Percentiles rank a stretch among this genome's conserved stretches.
phyloP scores from a whole-genome alignment of 371 early-diverging fungal genomes.

The Vairimorpha necatrix region DNA sequence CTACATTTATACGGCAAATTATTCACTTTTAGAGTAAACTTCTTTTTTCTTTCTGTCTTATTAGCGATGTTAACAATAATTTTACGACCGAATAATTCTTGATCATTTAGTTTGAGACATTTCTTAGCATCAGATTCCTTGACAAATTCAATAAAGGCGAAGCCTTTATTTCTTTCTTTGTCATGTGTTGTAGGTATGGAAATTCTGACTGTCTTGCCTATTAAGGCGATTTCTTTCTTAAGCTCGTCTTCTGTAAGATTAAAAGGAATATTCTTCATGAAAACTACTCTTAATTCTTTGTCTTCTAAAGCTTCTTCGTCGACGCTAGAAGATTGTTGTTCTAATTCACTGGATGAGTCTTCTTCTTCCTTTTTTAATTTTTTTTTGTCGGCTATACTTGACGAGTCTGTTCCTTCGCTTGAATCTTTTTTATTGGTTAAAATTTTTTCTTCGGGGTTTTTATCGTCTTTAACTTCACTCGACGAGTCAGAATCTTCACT shows the following conservation, averaged over 20 bases:
- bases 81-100: slow-evolving; percentile 49
- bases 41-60: slow-evolving; percentile 19
- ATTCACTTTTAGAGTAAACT: slow-evolving; percentile 58
- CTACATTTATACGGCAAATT: slow-evolving; percentile 48
- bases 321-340: slow-evolving; percentile 23
- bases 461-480: too few relatives aligned
- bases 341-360: slow-evolving; percentile 1
- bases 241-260: slow-evolving; percentile 55
- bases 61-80: slow-evolving; percentile 52
- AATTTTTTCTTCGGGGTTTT: not conserved
- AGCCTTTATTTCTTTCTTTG: slow-evolving; percentile 60
- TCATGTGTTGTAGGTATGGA: slow-evolving; percentile 58
- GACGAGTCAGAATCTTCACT: not conserved
- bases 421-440: slow-evolving; percentile 1
- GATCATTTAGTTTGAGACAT: slow-evolving; percentile 52
- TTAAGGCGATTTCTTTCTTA: slow-evolving; percentile 58
- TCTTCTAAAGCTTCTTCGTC: slow-evolving; percentile 38
- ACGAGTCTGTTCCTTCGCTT: not conserved
- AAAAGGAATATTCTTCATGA: slow-evolving; percentile 62
- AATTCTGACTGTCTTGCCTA: slow-evolving; percentile 58
- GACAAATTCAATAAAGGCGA: slow-evolving; percentile 64
- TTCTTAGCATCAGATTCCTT: slow-evolving; percentile 54
- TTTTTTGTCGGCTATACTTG: not conserved
- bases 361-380: not conserved
- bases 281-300: slow-evolving; percentile 56